Evolutionary conservation across 148 eudicot genomes (phyloP), one percentile per base, ranked within the genome.

Genomic region (Camellia granthamiana): DNA sequence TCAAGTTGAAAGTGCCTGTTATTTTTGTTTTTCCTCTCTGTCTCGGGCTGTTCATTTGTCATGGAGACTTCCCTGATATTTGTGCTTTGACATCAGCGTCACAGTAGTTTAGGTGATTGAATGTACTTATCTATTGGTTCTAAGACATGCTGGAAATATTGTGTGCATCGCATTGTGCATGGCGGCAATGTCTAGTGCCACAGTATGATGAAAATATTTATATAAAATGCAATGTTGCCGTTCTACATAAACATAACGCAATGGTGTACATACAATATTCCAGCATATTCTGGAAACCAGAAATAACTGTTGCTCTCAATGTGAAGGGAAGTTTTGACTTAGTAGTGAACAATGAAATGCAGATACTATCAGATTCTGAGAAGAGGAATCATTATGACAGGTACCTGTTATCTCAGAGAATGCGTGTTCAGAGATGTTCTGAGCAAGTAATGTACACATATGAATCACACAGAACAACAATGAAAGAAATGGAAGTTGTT

Each of bases 401-500:
- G 75, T 88, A 93, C 83, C 84, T 95, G 21, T 70, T 78, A 79
- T 84, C 90, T 77, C 93, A 90, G 21, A 91, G 89, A 78, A 77
- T 76, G 49, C 51, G 79, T 76, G 83, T 78, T 68, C 82, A 86
- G 60, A 81, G 84, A 76, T 80, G 76, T 82, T 78, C 74, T 58
- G 71, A 81, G 75, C 87, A 85, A 72, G 79, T 72, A 43, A 85
- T 91, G 84, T 88, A 90, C 82, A 86, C 84, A 58, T 91, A 92
- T 82, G 89, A 84, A 78, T 74, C 85, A 62, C 62, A 88, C 84
- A 71, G 69, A 72, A 72, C 84, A 74, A 68, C 87, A 44, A 79
- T 67, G 49, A 90, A 89, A 85, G 88, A 95, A 82, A 93, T 93
- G 97, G 99, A 95, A 83, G 97, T 93, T 83, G 97, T 95, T 69